phyloP scores from a whole-genome alignment of 129 eudicot genomes.

The Lonicera japonica region DNA sequence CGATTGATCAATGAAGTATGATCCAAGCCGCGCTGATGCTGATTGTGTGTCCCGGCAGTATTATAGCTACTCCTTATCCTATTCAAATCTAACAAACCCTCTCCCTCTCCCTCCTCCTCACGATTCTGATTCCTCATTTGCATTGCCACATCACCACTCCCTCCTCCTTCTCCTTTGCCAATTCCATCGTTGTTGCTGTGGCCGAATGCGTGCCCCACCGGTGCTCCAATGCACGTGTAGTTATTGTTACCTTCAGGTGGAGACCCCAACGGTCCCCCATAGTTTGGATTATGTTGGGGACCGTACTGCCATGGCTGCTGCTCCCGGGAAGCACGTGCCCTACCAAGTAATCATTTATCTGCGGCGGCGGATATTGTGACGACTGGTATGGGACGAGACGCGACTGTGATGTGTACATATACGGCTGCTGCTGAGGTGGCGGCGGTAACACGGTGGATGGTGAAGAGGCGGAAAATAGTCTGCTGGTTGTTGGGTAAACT shows the following conservation, averaged over 20 bases:
- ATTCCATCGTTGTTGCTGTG: constrained; percentile 1
- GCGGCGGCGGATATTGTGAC: constrained; percentile 28
- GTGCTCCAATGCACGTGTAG: constrained; percentile 89
- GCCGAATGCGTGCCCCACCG: constrained; percentile 47
- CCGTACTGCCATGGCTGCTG: constrained; percentile 4
- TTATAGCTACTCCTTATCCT: constrained; percentile 11
- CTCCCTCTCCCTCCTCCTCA: constrained; percentile 21
- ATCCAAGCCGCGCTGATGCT: constrained; percentile 6
- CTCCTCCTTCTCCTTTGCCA: constrained; percentile 1
- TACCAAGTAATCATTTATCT: constrained; percentile 49
- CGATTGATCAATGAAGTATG: constrained; percentile 26
- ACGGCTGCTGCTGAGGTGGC: constrained; percentile 32
- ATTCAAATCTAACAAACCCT: constrained; percentile 3
- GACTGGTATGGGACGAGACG: constrained; percentile 38
- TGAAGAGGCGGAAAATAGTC: constrained; percentile 37
- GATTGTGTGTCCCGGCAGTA: constrained; percentile 3
- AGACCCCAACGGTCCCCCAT: background rate
- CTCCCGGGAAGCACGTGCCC: constrained; percentile 49
- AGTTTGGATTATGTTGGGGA: constrained; percentile 12
- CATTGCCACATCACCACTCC: background rate
- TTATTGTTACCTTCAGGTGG: constrained; percentile 28
- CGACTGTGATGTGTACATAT: constrained; percentile 50
- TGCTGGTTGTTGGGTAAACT: constrained; percentile 42
- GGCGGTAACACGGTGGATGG: constrained; percentile 37
- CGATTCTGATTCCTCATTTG: background rate